phyloP scores from a whole-genome alignment of 352 stramenopile species.

The Globisporangium uncinulatum region DNA sequence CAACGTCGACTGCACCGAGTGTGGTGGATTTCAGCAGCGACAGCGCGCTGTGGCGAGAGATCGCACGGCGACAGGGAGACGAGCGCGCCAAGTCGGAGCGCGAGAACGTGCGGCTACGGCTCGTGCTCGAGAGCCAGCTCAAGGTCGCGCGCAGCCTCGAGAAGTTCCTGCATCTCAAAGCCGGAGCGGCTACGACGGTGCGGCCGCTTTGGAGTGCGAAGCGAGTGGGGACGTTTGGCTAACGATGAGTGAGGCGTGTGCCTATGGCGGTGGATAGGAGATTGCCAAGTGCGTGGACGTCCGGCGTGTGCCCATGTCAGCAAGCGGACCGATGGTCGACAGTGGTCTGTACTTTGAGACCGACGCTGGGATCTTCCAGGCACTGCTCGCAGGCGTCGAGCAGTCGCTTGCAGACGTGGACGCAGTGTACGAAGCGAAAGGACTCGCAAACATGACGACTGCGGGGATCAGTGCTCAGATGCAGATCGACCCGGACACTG shows the following conservation, averaged over 20 bases:
- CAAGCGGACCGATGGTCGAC: too few relatives aligned
- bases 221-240: not conserved
- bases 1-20: too few relatives aligned
- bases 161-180: not conserved
- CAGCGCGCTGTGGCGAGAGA: not conserved
- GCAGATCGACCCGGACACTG: constrained; percentile 14
- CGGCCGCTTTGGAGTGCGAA: too few relatives aligned
- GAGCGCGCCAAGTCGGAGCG: not conserved
- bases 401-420: not conserved
- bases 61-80: not conserved
- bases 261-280: not conserved
- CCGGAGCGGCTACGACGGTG: not conserved
- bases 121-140: not conserved
- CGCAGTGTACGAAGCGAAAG: constrained; percentile 1
- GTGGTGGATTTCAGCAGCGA: not conserved
- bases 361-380: not conserved
- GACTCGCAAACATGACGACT: constrained; percentile 3
- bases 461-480: not conserved
- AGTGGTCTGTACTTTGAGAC: not conserved
- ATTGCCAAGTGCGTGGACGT: not conserved
- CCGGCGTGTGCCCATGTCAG: too few relatives aligned
- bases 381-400: not conserved
- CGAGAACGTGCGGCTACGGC: not conserved
- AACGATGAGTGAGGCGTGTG: too few relatives aligned
- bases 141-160: not conserved